A percentile compares a stretch with the other conserved stretches of the same genome.
These are phyloP conservation scores for Schoenoplectus tabernaemontani DNA, from an alignment of 202 grass and related monocot genomes.

Conservation along the genomic window DNA sequence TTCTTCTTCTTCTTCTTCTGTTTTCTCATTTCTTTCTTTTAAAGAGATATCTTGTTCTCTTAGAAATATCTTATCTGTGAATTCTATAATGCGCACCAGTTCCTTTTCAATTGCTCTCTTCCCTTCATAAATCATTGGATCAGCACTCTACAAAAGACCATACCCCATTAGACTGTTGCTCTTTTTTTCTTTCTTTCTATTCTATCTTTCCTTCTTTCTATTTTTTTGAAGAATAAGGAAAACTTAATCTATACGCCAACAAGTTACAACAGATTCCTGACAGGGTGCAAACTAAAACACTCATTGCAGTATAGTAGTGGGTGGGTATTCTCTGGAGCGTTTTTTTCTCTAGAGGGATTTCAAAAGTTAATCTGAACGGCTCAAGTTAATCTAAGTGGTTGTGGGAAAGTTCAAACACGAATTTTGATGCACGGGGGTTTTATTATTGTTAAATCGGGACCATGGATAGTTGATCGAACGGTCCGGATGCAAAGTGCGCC, in stretches of 20 bases:
- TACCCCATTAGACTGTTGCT: neutral
- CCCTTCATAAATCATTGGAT: conserved; percentile 20
- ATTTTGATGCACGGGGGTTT: too few relatives aligned
- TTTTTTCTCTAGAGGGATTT: too few relatives aligned
- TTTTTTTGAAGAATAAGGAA: neutral
- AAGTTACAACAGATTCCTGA: neutral
- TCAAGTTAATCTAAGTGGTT: too few relatives aligned
- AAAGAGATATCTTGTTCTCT: conserved; percentile 16
- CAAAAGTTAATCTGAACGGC: too few relatives aligned
- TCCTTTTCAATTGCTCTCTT: conserved; percentile 25
- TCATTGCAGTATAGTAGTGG: too few relatives aligned
- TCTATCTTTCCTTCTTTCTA: too few relatives aligned
- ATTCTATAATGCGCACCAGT: conserved; percentile 20
- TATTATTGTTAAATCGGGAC: too few relatives aligned
- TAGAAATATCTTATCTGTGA: conserved; percentile 14
- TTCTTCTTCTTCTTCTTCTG: neutral
- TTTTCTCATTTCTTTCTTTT: conserved; percentile 1
- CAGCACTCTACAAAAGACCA: conserved; percentile 10
- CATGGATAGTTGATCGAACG: too few relatives aligned
- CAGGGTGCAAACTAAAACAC: neutral
- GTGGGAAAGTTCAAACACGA: too few relatives aligned
- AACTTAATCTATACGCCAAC: neutral
- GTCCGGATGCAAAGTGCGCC: too few relatives aligned
- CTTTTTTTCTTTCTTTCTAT: too few relatives aligned
- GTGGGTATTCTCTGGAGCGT: too few relatives aligned